phyloP scores from a whole-genome alignment of 768 basidiomycete species.

The Hypholoma sublateritium region DNA sequence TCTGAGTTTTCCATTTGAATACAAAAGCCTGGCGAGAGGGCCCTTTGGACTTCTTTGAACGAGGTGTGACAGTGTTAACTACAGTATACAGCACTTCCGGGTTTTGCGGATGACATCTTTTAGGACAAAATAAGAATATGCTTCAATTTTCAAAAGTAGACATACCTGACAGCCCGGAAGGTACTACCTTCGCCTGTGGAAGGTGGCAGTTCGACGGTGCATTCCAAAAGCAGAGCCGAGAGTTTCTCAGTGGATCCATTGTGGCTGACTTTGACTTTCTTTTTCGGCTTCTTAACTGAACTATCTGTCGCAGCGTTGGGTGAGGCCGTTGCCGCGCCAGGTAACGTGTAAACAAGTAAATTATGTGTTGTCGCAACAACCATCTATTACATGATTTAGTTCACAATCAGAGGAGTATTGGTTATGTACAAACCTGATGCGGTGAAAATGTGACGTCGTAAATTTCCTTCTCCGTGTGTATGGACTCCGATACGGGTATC shows the following conservation, averaged over 20 bases:
- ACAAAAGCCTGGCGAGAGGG: conserved; percentile 61
- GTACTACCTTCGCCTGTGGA: conserved; percentile 51
- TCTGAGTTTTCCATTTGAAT: conserved; percentile 69
- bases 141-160: neutral
- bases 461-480: conserved; percentile 74
- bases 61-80: conserved; percentile 67
- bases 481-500: conserved; percentile 41
- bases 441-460: conserved; percentile 83
- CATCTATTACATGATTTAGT: conserved; percentile 42
- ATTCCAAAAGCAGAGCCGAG: conserved; percentile 39
- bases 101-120: conserved; percentile 58
- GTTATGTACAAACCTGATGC: conserved; percentile 43
- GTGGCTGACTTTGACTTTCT: conserved; percentile 32
- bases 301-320: conserved; percentile 1
- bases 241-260: conserved; percentile 15
- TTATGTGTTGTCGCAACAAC: conserved; percentile 65
- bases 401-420: neutral
- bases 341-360: conserved; percentile 62
- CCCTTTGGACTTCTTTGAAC: conserved; percentile 52
- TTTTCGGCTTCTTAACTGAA: conserved; percentile 39
- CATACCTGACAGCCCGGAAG: conserved; percentile 66
- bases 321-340: conserved; percentile 23
- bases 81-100: conserved; percentile 62
- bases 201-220: conserved; percentile 54
- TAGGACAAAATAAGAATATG: neutral